phyloP scores from a whole-genome alignment of 768 basidiomycete species.

The Tulasnella sp. region DNA sequence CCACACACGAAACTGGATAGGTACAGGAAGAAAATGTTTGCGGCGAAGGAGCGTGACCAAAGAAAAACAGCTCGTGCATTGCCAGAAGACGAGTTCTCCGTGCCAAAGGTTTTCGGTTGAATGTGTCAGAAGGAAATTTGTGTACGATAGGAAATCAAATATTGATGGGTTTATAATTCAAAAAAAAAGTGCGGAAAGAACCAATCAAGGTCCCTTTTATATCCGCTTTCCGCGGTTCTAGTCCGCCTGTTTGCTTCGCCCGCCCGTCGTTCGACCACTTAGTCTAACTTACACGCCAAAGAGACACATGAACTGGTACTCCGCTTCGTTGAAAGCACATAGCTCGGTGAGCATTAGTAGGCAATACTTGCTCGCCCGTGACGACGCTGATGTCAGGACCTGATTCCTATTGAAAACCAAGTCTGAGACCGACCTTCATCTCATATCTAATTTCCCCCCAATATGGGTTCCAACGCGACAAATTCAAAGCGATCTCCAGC shows the following conservation, averaged over 20 bases:
- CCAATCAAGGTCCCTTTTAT: neutral
- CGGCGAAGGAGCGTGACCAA: slow-evolving; percentile 63
- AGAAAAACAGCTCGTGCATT: slow-evolving; percentile 67
- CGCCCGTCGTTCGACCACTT: neutral
- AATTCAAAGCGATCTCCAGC: neutral
- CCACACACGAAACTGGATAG: slow-evolving; percentile 76
- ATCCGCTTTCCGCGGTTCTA: neutral
- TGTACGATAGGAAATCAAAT: neutral
- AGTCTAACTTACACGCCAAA: neutral
- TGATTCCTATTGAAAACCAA: neutral
- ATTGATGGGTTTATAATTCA: neutral
- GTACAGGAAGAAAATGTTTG: slow-evolving; percentile 81
- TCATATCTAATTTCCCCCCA: neutral
- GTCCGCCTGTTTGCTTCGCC: neutral
- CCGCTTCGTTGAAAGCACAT: neutral
- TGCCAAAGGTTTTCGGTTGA: slow-evolving; percentile 89
- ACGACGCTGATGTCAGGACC: neutral
- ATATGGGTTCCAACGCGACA: slow-evolving; percentile 6
- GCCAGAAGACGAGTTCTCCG: slow-evolving; percentile 78
- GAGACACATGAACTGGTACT: neutral
- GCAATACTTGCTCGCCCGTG: too few relatives aligned
- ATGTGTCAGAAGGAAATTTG: neutral
- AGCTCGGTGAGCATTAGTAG: neutral
- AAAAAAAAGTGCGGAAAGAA: too few relatives aligned
- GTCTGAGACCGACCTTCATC: neutral